Base-by-base conservation (phyloP, 192 early-diverging fungal genomes). In the Coemansia sp. region DNA sequence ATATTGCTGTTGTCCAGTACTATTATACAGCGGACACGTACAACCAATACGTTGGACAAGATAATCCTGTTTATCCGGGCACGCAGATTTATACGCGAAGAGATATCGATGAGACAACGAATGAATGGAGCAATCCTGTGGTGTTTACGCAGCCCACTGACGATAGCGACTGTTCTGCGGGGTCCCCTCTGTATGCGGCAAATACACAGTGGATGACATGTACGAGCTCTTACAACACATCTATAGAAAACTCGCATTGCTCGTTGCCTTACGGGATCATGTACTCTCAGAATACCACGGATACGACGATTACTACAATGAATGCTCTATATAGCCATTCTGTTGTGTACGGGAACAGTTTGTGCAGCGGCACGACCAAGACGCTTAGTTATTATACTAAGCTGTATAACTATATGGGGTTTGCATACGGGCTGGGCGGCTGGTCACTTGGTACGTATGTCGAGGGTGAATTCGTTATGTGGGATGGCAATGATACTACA, bases 321-420 rank as follows among this genome's bases (percentile, higher is more conserved):
- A n/a, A n/a, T n/a, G n/a, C n/a, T n/a, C n/a, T n/a, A n/a, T 66
- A 53, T 34, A 65, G 63, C 29, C 59, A 73, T 55, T 36, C 59
- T 0, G 40, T 62, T 36, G 45, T 61, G n/a, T 54, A 57, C 2
- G 45, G 25, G 7, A 44, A 29, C 33, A 48, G 33, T 17, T 50
- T 58, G 59, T 63, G 63, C 4, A 23, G 33, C 25, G 19, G 34
- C 27, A 20, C 38, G 28, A 17, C 28, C 25, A 37, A 33, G 17
- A 28, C 45, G 29, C 45, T 44, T 55, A 48, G 38, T 27, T 73
- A 73, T 48, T 73, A 62, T 29, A 73, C 64, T 7, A n/a, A 42
- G 14, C 28, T 73, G 40, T 45, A 33, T 3, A 36, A 41, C 30
- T 67, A 73, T 33, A 15, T 60, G 1, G 38, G 53, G 0, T 61